Base-by-base conservation (phyloP, 2,329 filamentous ascomycete genomes). In the Gnomoniopsis smithogilvyi region DNA sequence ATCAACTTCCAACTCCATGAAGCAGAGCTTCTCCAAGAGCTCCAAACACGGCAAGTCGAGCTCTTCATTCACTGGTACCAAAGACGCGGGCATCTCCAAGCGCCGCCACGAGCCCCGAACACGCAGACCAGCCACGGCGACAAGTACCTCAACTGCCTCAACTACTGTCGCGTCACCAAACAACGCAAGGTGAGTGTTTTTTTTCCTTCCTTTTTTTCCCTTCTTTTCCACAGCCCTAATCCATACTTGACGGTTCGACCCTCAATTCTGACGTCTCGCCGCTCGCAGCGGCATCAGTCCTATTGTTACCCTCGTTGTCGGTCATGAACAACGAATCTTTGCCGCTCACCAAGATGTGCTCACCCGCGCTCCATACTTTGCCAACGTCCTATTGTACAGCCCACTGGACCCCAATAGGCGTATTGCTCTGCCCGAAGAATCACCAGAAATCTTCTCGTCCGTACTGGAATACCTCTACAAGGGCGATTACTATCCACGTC, bases 391-490 rank as follows among this genome's bases (percentile, higher is more conserved):
- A 64, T 80, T 82, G 58, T 80, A 80, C 63, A 84, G 88, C 68
- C 82, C 85, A 75, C 82, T 83, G 60, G 70, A 78, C 17, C 68
- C 72, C n/a, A 80, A 78, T 70, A 92, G 91, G 75, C 87, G 88
- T 56, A 89, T 96, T 70, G 82, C 88, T 54, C 84, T 96, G 2
- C 89, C 91, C 1, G 86, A 94, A 61, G 93, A 96, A 73, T 88
- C 93, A 66, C 92, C 93, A 21, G 92, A 96, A 72, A 88, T 96
- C 68, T 93, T 97, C 74, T 96, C 91, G 8, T 92, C 89, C 6
- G 82, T 97, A 12, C 86, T 97, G 58, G 93, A 97, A 71, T 96
- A 89, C 67, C 85, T 97, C 58, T 96, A 96, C 82, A 96, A 96
- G 76, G 92, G 92, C 64, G 93, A 96, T 74, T 96, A 96, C 77